Conservation (phyloP, 176 grass and related monocot species). For the Luzula sylvatica region DNA sequence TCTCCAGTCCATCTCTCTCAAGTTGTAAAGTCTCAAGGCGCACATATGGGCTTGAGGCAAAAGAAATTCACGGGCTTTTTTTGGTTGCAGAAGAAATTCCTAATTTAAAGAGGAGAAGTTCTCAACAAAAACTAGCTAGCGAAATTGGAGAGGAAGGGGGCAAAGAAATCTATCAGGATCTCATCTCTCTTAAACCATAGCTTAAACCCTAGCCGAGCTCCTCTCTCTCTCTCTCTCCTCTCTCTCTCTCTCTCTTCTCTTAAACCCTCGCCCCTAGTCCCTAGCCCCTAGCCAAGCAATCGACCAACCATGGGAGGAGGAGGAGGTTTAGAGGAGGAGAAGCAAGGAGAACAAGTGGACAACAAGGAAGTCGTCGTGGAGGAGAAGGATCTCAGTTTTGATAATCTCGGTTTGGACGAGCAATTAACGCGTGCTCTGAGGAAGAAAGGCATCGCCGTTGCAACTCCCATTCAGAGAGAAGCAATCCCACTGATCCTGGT, state of each 20-base stretch:
- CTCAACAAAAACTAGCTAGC: no score
- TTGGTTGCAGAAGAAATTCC: no score
- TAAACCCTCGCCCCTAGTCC: constrained; percentile 44
- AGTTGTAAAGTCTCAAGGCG: no score
- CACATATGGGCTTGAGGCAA: no score
- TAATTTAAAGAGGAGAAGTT: no score
- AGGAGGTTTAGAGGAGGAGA: constrained; percentile 13
- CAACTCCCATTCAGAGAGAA: constrained; percentile 68
- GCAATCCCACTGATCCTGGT: constrained; percentile 89
- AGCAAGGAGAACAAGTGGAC: constrained; percentile 1
- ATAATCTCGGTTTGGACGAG: constrained; percentile 68
- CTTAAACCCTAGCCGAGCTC: no score
- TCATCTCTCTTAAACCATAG: no score
- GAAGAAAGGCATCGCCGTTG: constrained; percentile 54
- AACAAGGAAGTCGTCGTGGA: not conserved
- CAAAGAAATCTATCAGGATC: no score
- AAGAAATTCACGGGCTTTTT: no score
- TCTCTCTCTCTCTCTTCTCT: not conserved
- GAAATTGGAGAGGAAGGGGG: no score
- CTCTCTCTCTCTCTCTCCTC: not conserved
- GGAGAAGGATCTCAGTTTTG: constrained; percentile 51
- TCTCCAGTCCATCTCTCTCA: no score
- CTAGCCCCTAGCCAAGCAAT: not conserved
- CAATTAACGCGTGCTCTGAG: constrained; percentile 68
- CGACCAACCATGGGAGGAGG: not conserved